These are phyloP conservation scores for Amanita subjunquillea DNA, from an alignment of 768 basidiomycete species.

Conservation along the genomic window DNA sequence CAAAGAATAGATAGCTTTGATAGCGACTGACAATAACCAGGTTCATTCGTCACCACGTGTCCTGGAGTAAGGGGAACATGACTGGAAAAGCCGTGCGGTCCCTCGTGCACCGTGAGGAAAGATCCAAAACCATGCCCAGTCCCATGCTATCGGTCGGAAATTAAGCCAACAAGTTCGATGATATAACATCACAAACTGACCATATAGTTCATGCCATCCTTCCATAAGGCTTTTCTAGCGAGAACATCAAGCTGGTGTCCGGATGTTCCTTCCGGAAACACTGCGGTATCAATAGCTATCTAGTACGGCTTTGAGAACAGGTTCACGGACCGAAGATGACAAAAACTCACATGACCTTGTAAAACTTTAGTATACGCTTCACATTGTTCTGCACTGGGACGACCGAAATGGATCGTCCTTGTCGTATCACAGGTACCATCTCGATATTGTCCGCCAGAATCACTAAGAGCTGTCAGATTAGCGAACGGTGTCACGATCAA, in stretches of 20 bases:
- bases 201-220: conserved; percentile 73
- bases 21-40: conserved; percentile 69
- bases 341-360: conserved; percentile 80
- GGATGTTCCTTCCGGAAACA: conserved; percentile 87
- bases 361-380: conserved; percentile 92
- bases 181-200: conserved; percentile 21
- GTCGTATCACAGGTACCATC: conserved; percentile 89
- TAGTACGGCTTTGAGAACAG: conserved; percentile 17
- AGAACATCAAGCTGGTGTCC: conserved; percentile 80
- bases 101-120: conserved; percentile 81
- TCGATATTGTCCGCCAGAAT: conserved; percentile 83
- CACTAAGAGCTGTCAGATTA: conserved; percentile 34
- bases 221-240: conserved; percentile 83
- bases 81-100: conserved; percentile 70
- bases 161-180: background rate
- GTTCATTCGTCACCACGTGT: conserved; percentile 90
- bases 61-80: conserved; percentile 68
- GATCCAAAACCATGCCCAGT: conserved; percentile 88
- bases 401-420: conserved; percentile 77
- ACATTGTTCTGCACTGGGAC: conserved; percentile 75
- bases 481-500: conserved; percentile 4
- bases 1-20: background rate
- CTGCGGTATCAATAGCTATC: conserved; percentile 85
- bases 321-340: conserved; percentile 9
- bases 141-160: conserved; percentile 50